Conservation (phyloP, 768 basidiomycete genomes). For the Pisolithus marmoratus region DNA sequence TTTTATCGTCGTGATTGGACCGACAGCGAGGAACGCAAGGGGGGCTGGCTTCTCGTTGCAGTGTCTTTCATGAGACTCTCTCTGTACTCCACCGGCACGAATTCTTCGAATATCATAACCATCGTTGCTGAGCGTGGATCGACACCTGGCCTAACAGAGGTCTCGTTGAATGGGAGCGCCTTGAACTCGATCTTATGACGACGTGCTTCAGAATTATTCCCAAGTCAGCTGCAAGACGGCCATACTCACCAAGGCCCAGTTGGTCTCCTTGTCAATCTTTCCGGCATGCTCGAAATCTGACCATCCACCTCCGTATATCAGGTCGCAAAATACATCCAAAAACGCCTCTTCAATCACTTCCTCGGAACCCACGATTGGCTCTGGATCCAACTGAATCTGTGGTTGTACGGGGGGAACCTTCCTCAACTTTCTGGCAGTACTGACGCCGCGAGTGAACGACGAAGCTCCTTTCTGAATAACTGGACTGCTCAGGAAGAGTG, state of each 20-base stretch:
- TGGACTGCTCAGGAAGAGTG: slow-evolving; percentile 70
- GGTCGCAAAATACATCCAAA: slow-evolving; percentile 78
- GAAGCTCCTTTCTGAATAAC: slow-evolving; percentile 52
- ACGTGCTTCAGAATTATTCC: slow-evolving; percentile 2
- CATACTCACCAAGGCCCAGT: slow-evolving; percentile 80
- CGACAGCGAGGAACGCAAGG: slow-evolving; percentile 54
- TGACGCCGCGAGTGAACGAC: slow-evolving; percentile 72
- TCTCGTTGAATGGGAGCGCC: slow-evolving; percentile 46
- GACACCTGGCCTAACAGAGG: slow-evolving; percentile 11
- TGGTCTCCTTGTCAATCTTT: slow-evolving; percentile 73
- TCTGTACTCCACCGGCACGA: slow-evolving; percentile 83
- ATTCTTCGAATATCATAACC: slow-evolving; percentile 87
- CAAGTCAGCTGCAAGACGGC: neutral
- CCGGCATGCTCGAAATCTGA: slow-evolving; percentile 72
- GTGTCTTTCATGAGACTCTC: slow-evolving; percentile 60
- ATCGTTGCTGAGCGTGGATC: slow-evolving; percentile 71
- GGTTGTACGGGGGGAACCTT: slow-evolving; percentile 71
- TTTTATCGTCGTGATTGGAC: slow-evolving; percentile 58
- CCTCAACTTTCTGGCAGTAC: slow-evolving; percentile 74
- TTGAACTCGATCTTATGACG: slow-evolving; percentile 76
- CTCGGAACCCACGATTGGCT: slow-evolving; percentile 69
- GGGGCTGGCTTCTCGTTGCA: slow-evolving; percentile 52
- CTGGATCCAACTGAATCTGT: slow-evolving; percentile 89
- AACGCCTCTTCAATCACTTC: slow-evolving; percentile 89
- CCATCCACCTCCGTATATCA: slow-evolving; percentile 81